Evolutionary conservation across 2,329 filamentous ascomycete species (phyloP).

Genomic region (Aureobasidium sp.): DNA sequence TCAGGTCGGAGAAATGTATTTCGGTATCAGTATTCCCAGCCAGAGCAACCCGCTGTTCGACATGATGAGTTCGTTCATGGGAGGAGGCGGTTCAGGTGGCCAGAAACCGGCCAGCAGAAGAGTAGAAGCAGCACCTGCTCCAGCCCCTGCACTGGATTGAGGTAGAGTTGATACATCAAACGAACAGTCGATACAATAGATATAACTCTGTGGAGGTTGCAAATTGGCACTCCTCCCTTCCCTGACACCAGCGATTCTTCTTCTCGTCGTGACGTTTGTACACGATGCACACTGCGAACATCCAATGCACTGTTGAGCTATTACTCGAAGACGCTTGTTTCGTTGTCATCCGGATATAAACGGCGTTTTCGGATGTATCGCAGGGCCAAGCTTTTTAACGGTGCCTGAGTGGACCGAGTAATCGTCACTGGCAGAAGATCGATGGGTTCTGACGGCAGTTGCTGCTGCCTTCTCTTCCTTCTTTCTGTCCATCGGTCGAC

Average conservation of each 20-base stretch:
- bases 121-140: conserved; percentile 36
- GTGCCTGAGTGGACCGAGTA: conserved; percentile 2
- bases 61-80: conserved; percentile 96
- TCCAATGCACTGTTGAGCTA: neutral
- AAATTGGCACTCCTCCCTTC: neutral
- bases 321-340: neutral
- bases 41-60: conserved; percentile 92
- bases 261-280: neutral
- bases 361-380: neutral
- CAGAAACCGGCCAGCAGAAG: conserved; percentile 39
- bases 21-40: conserved; percentile 78
- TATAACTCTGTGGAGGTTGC: neutral
- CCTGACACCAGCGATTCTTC: neutral
- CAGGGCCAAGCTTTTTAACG: conserved; percentile 4
- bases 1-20: conserved; percentile 93
- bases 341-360: neutral
- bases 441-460: conserved; percentile 5
- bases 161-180: neutral
- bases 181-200: neutral
- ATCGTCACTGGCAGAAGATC: conserved; percentile 2
- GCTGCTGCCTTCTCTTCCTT: conserved; percentile 1
- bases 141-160: conserved; percentile 29
- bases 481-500: conserved; percentile 2
- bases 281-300: neutral
- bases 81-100: conserved; percentile 60